Percentiles rank a stretch among this genome's conserved stretches.
Conservation (phyloP, 2,329 filamentous ascomycete genomes). For the Fusarium foetens region DNA sequence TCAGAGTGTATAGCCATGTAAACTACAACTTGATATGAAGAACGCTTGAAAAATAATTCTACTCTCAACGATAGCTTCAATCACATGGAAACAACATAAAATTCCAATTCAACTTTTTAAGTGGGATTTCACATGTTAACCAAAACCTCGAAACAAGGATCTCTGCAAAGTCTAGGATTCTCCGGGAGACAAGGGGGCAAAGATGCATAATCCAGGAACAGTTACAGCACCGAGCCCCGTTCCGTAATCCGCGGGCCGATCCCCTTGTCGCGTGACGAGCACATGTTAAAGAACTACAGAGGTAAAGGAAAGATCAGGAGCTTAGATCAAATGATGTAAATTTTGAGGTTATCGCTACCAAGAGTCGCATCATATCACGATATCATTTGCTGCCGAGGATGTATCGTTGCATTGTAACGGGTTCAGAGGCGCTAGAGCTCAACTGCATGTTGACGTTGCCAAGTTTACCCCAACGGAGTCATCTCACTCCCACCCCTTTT, state of each 20-base stretch:
- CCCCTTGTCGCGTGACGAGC: constrained; percentile 37
- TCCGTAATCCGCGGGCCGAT: constrained; percentile 32
- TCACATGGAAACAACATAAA: constrained; percentile 3
- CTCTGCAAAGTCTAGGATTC: constrained; percentile 20
- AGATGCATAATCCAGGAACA: constrained; percentile 42
- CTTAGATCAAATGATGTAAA: background rate
- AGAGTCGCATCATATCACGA: background rate
- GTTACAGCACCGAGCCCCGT: constrained; percentile 25
- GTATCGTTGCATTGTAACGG: constrained; percentile 18
- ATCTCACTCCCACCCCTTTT: constrained; percentile 26
- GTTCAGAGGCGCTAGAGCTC: constrained; percentile 31
- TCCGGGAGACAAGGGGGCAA: constrained; percentile 29
- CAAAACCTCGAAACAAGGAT: constrained; percentile 29
- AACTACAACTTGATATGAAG: background rate
- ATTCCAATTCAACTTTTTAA: background rate
- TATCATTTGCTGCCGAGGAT: constrained; percentile 23
- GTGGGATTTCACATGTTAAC: constrained; percentile 39
- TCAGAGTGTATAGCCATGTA: background rate
- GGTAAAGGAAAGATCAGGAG: background rate
- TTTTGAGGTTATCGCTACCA: background rate
- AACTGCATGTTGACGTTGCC: constrained; percentile 31
- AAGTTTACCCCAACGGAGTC: constrained; percentile 38
- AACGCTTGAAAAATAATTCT: background rate
- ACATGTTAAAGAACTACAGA: constrained; percentile 16
- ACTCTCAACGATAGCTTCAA: background rate